Evolutionary conservation across 139 green algal species (phyloP).

Genomic region (Chlamydomonas sp.): DNA sequence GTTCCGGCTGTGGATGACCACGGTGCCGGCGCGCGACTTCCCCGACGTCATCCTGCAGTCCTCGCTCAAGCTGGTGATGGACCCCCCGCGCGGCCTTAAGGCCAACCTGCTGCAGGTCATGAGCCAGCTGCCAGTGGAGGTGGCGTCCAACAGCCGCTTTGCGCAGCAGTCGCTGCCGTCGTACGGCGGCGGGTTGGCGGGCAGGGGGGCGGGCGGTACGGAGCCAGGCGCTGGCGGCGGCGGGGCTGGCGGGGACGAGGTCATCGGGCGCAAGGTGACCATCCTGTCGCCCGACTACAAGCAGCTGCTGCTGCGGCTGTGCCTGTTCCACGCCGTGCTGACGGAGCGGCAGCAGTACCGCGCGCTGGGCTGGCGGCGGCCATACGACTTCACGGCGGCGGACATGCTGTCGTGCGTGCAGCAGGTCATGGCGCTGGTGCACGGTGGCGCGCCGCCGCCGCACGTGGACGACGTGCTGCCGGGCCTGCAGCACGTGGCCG

Average conservation of each 20-base stretch:
- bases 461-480: conserved; percentile 29
- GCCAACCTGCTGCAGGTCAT: conserved; percentile 50
- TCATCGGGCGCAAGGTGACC: conserved; percentile 36
- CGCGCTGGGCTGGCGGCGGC: conserved; percentile 81
- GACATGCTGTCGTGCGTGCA: conserved; percentile 66
- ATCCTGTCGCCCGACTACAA: conserved; percentile 35
- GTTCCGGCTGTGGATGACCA: conserved; percentile 76
- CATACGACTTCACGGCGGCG: conserved; percentile 81
- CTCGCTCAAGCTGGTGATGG: conserved; percentile 53
- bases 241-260: not conserved
- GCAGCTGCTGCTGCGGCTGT: conserved; percentile 51
- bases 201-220: not conserved
- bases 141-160: conserved; percentile 32
- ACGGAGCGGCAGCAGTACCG: conserved; percentile 77
- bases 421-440: conserved; percentile 24
- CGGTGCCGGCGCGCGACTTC: conserved; percentile 60
- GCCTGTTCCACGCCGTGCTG: conserved; percentile 55
- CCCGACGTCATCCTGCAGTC: conserved; percentile 67
- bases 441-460: not conserved
- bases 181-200: not conserved
- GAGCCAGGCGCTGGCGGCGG: not conserved
- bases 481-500: conserved; percentile 48
- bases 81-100: conserved; percentile 48
- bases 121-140: conserved; percentile 43
- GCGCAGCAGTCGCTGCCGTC: conserved; percentile 24